Base-by-base conservation (phyloP, 306 rosid genomes). In the Malus orientalis region DNA sequence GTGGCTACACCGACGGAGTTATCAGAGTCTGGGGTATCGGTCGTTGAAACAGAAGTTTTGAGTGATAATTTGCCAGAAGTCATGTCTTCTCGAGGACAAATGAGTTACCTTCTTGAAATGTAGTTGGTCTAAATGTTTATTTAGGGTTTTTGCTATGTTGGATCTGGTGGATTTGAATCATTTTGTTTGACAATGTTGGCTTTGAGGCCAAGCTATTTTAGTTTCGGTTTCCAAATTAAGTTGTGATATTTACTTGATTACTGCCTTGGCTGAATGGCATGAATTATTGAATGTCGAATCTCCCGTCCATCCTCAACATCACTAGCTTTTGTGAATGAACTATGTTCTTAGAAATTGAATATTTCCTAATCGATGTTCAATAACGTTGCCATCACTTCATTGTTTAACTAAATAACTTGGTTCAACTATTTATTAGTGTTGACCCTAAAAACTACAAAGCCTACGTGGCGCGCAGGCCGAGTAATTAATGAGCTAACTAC, bases 21-120 rank as follows among this genome's bases (percentile, higher is more conserved):
- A 84, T 96, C 76, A 83, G 99, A 85, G 99, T 96, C 18, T 96
- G 99, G 99, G 99, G 88, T 0, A 89, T 92, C 47, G 99, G 98
- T 0, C 99, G 98, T 25, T 86, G 68, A 51, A 85, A 92, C 86
- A 1, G 51, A 81, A 67, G 36, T 55, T 54, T 4, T 19, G 70
- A 62, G 78, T 79, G 55, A 16, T 32, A 5, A 63, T 18, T 80
- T 75, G 23, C 71, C 38, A 6, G 47, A 42, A 4, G 27, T 44
- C 80, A 55, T 54, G 71, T 67, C 78, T 81, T 82, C 81, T 87
- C 72, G 79, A 79, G 91, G 69, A 73, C 38, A 81, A 80, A 18
- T 23, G 67, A 81, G 81, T 88, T 86, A 64, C 79, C 74, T 71
- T 74, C 81, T 57, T 49, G 49, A 54, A 73, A 45, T 69, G 85